Evolutionary conservation across 2,329 filamentous ascomycete species (phyloP).

Genomic region (Venturia asperata): DNA sequence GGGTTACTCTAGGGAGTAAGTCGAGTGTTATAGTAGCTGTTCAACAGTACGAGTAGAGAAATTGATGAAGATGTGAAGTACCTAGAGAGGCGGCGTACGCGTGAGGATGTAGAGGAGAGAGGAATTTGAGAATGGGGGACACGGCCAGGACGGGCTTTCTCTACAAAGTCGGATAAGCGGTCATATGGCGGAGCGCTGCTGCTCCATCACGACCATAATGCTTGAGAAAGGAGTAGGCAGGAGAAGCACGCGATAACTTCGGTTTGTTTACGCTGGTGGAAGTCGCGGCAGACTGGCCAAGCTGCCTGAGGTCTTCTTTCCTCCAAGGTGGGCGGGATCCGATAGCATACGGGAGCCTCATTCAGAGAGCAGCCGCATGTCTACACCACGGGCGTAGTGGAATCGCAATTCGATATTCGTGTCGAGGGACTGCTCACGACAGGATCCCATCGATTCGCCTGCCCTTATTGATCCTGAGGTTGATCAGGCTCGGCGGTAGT

Average conservation of each 20-base stretch:
- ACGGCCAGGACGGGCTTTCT: neutral
- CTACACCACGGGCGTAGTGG: neutral
- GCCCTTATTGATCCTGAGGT: neutral
- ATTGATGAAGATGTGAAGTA: slow-evolving; percentile 2
- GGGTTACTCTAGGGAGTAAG: neutral
- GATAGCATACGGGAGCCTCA: neutral
- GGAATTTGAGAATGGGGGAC: neutral
- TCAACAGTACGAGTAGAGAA: neutral
- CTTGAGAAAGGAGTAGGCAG: neutral
- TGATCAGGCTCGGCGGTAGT: neutral
- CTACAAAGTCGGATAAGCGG: neutral
- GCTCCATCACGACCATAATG: neutral
- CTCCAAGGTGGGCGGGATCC: neutral
- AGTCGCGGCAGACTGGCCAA: neutral
- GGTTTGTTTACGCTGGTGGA: neutral
- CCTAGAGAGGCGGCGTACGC: neutral
- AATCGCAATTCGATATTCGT: neutral
- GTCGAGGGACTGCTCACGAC: neutral
- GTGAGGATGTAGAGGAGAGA: slow-evolving; percentile 4
- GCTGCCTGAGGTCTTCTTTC: neutral
- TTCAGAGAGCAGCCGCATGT: neutral
- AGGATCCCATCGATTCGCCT: neutral
- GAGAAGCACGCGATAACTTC: too few relatives aligned
- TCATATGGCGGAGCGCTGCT: neutral
- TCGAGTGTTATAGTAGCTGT: slow-evolving; percentile 6